Evolutionary conservation across 2,329 filamentous ascomycete genomes (phyloP).

Genomic region (Pseudocercospora eumusae): DNA sequence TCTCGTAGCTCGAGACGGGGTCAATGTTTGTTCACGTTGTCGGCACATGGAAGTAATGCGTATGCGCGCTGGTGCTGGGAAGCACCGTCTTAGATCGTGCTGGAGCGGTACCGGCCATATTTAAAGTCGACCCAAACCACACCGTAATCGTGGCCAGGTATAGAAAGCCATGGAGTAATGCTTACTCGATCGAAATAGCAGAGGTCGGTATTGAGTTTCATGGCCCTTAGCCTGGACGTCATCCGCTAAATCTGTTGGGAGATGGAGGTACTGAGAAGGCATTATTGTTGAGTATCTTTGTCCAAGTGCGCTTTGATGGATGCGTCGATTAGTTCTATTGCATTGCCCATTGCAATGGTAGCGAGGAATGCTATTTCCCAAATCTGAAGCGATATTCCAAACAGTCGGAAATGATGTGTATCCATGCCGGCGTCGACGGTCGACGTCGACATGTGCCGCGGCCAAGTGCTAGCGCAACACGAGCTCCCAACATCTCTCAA

Average conservation of each 20-base stretch:
- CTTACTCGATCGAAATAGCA: slow-evolving; percentile 27
- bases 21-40: background rate
- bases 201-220: slow-evolving; percentile 10
- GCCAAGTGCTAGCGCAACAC: background rate
- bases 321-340: no score
- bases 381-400: background rate
- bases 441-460: background rate
- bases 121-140: background rate
- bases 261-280: background rate
- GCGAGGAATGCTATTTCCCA: background rate
- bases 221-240: slow-evolving; percentile 3
- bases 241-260: background rate
- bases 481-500: background rate
- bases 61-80: background rate
- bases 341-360: no score
- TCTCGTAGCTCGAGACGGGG: background rate
- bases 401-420: background rate
- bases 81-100: background rate
- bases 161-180: slow-evolving; percentile 25
- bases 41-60: background rate
- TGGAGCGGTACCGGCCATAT: background rate
- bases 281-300: no score
- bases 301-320: background rate
- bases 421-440: no score
- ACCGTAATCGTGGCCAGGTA: background rate